Conservation (phyloP, 768 basidiomycete species). For the Clitopilus passeckerianus region DNA sequence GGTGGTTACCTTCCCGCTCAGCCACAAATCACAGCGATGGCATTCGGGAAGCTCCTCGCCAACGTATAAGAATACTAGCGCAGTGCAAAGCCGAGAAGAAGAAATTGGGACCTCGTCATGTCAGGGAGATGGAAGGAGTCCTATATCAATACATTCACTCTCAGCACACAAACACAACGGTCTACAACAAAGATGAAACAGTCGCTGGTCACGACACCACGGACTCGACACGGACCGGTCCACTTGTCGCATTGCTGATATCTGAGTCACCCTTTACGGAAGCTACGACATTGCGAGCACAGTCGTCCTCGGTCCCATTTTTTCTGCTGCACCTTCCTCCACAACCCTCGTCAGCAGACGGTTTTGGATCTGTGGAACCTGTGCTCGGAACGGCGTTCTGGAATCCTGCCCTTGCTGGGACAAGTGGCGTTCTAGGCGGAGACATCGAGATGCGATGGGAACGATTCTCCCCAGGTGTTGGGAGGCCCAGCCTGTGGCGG, state of each 20-base stretch:
- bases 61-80: conserved; percentile 69
- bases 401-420: conserved; percentile 61
- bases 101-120: conserved; percentile 71
- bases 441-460: conserved; percentile 70
- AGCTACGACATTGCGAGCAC: conserved; percentile 60
- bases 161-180: not conserved
- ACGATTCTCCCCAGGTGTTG: conserved; percentile 25
- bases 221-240: conserved; percentile 14
- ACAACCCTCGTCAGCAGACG: conserved; percentile 1
- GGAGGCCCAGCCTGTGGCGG: conserved; percentile 43
- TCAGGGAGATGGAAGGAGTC: conserved; percentile 93
- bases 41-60: conserved; percentile 19
- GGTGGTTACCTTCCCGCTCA: conserved; percentile 65
- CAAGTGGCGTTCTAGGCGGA: conserved; percentile 51
- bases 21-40: not conserved
- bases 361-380: not conserved
- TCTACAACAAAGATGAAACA: not conserved
- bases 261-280: conserved; percentile 81
- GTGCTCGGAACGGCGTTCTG: conserved; percentile 43
- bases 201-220: not conserved
- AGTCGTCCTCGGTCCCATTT: conserved; percentile 73
- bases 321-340: conserved; percentile 76
- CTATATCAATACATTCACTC: conserved; percentile 41
- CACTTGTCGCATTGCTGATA: conserved; percentile 68
- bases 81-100: conserved; percentile 93